These are phyloP conservation scores for Cajanus cajan DNA, from an alignment of 306 rosid genomes.

Conservation along the genomic window DNA sequence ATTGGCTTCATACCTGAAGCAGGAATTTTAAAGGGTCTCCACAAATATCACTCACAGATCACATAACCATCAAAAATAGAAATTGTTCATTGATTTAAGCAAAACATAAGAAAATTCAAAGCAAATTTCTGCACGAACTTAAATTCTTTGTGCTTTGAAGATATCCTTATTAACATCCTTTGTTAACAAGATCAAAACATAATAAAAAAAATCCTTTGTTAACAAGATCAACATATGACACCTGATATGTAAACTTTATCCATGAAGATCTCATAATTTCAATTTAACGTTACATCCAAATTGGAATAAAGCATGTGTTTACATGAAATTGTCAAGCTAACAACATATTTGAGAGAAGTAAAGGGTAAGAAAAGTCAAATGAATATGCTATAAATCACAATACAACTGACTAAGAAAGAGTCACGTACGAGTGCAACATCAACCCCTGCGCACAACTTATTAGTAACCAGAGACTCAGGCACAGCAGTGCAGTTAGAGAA, in stretches of 20 bases:
- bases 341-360: slow-evolving; percentile 11
- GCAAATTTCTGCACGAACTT: not conserved
- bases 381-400: slow-evolving; percentile 27
- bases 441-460: slow-evolving; percentile 27
- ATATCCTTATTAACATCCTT: not conserved
- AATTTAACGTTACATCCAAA: slow-evolving; percentile 12
- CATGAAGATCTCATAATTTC: slow-evolving; percentile 2
- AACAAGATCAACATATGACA: not conserved
- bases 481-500: slow-evolving; percentile 25
- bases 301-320: slow-evolving; percentile 15
- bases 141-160: not conserved
- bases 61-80: not conserved
- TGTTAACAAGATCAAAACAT: too few species aligned
- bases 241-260: slow-evolving; percentile 18
- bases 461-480: slow-evolving; percentile 30
- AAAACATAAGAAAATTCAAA: not conserved
- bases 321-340: slow-evolving; percentile 25
- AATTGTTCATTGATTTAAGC: not conserved
- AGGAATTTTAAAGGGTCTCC: slow-evolving; percentile 61
- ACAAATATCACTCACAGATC: slow-evolving; percentile 56
- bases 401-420: slow-evolving; percentile 27
- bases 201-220: too few species aligned
- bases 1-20: slow-evolving; percentile 61
- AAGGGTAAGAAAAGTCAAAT: slow-evolving; percentile 19
- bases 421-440: slow-evolving; percentile 27